Percentiles rank a stretch among this genome's conserved stretches.
phyloP scores from a whole-genome alignment of 2,329 filamentous ascomycete genomes.

The Mycosphaerelloides madeirae region DNA sequence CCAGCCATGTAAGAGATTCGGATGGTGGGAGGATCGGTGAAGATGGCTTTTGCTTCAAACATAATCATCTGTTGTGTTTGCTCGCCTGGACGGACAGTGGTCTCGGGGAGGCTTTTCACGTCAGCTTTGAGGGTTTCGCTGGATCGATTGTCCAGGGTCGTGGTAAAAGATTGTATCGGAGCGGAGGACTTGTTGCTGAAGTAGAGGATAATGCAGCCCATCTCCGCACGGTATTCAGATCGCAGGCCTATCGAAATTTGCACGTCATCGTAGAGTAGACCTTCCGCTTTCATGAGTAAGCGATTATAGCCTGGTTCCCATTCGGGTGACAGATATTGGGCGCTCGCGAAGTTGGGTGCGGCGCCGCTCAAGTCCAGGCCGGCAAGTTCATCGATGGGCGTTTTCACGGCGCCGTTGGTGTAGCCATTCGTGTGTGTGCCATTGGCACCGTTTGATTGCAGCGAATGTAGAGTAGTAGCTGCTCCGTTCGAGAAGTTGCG shows the following conservation, averaged over 20 bases:
- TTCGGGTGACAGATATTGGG: constrained; percentile 85
- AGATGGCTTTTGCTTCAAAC: constrained; percentile 80
- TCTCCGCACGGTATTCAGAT: constrained; percentile 90
- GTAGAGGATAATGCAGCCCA: constrained; percentile 92
- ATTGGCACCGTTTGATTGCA: constrained; percentile 28
- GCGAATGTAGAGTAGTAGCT: constrained; percentile 36
- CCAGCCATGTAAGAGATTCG: constrained; percentile 92
- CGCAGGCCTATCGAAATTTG: constrained; percentile 90
- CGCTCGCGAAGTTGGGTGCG: constrained; percentile 80
- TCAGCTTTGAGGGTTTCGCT: constrained; percentile 73
- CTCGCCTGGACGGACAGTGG: constrained; percentile 64
- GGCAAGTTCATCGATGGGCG: constrained; percentile 59
- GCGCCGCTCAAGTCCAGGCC: constrained; percentile 72
- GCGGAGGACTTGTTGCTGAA: constrained; percentile 91
- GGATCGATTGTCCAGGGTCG: constrained; percentile 74
- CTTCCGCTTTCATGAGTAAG: constrained; percentile 73
- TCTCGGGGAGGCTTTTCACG: constrained; percentile 82
- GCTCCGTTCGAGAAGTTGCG: constrained; percentile 67
- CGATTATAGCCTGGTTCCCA: constrained; percentile 90
- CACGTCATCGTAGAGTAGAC: constrained; percentile 88
- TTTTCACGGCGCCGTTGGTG: constrained; percentile 26
- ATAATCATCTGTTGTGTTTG: constrained; percentile 93
- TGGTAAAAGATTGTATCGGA: constrained; percentile 85
- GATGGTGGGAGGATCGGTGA: constrained; percentile 81
- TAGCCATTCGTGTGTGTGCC: constrained; percentile 23